Evolutionary conservation across 352 stramenopile species (phyloP).

Genomic region (Pilasporangium apinafurcum): DNA sequence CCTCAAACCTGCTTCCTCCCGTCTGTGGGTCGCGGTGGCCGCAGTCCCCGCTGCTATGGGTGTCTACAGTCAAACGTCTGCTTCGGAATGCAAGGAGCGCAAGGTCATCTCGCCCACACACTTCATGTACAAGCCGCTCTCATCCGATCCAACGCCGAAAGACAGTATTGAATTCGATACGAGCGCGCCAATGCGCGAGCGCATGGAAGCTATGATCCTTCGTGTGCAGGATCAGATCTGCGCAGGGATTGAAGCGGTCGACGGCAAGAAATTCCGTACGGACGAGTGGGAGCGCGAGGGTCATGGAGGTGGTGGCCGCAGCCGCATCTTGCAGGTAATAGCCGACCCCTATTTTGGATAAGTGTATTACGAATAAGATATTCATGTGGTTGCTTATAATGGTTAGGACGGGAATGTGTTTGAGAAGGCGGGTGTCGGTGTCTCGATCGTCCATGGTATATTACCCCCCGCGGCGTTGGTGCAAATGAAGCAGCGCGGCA

Average conservation of each 20-base stretch:
- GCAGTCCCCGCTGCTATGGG: slow-evolving; percentile 17
- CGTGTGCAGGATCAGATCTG: slow-evolving; percentile 85
- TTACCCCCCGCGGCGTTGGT: slow-evolving; percentile 85
- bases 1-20: slow-evolving; percentile 8
- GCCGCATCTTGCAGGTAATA: slow-evolving; percentile 86
- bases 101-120: slow-evolving; percentile 25
- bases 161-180: slow-evolving; percentile 75
- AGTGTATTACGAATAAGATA: background rate
- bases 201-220: slow-evolving; percentile 79
- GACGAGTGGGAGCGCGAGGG: slow-evolving; percentile 94
- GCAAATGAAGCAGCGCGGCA: slow-evolving; percentile 79
- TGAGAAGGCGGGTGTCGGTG: slow-evolving; percentile 97
- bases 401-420: slow-evolving; percentile 92
- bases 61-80: slow-evolving; percentile 6
- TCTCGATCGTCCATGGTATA: slow-evolving; percentile 96
- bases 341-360: no score
- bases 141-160: slow-evolving; percentile 50
- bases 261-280: slow-evolving; percentile 93
- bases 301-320: slow-evolving; percentile 93
- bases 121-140: slow-evolving; percentile 67
- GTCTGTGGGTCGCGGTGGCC: slow-evolving; percentile 20
- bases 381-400: slow-evolving; percentile 1
- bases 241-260: slow-evolving; percentile 84
- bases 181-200: slow-evolving; percentile 54
- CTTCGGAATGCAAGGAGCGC: slow-evolving; percentile 25